Evolutionary conservation across 768 basidiomycete genomes (phyloP), one percentile per base, ranked within the genome.

Genomic region (Macrocybe gigantea): DNA sequence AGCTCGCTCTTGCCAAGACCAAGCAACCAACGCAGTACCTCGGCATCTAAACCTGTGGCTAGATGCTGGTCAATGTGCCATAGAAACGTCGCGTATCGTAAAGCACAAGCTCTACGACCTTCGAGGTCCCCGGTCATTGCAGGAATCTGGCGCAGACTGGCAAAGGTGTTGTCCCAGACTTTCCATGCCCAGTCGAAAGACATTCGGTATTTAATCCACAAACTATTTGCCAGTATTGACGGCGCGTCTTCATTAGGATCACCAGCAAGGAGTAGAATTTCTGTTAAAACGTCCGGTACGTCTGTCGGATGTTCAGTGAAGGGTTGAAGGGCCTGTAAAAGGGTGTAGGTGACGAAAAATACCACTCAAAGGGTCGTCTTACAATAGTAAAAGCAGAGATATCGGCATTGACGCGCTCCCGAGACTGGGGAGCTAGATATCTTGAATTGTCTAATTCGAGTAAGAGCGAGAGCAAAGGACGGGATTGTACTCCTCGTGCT

Each of bases 171-270:
- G 59, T 90, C 87, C 88, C 88, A 91, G 13, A 85, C 84, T 55
- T 83, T 85, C 80, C 80, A 85, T 1, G 78, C 87, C 87, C 88
- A 90, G 55, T 88, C 78, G 10, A 64, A 57, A 0, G 86, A 78
- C 11, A 78, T 79, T 38, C 85, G 80, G 55, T 90, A 90, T 59
- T 87, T 85, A 63, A 87, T 85, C 89, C 89, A 92, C 10, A 92
- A 69, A 40, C 77, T 76, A 54, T 85, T 85, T 0, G 88, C 88
- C 14, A 92, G 78, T 41, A 77, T 74, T 1, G 82, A 81, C 2
- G 85, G 77, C 5, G 82, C 85, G 49, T 83, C 80, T 0, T 69
- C 67, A 43, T 75, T 73, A 2, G 72, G 64, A 57, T 87, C 79
- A 7, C 72, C 76, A 5, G 78, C 76, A n/a, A 89, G 74, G 6